A percentile compares a stretch with the other conserved stretches of the same genome.
Evolutionary conservation across 2,329 filamentous ascomycete genomes (phyloP).

Genomic region (Penicillium sp.): DNA sequence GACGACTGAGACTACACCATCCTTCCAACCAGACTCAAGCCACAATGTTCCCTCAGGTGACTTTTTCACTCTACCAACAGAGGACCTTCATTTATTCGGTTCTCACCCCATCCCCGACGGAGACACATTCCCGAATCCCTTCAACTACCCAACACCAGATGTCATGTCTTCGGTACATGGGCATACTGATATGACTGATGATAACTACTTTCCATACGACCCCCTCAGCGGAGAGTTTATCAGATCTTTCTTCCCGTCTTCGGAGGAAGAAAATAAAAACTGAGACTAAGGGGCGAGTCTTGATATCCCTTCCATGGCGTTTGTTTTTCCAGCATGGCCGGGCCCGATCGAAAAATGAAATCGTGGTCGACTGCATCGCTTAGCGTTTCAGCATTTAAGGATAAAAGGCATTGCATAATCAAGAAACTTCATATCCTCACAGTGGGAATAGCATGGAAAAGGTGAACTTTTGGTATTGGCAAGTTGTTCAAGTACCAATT

Average conservation of each 20-base stretch:
- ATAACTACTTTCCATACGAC: constrained; percentile 40
- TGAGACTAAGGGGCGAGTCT: neutral
- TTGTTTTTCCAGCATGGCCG: neutral
- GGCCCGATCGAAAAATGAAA: neutral
- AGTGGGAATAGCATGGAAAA: neutral
- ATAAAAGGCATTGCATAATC: neutral
- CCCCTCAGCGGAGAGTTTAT: constrained; percentile 41
- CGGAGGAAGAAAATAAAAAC: constrained; percentile 25
- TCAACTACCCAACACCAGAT: constrained; percentile 14
- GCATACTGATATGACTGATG: constrained; percentile 16
- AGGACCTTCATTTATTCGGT: constrained; percentile 9
- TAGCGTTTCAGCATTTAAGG: constrained; percentile 4
- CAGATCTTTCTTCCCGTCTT: constrained; percentile 37
- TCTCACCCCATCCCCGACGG: constrained; percentile 6
- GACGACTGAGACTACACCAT: neutral
- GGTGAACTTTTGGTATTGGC: neutral
- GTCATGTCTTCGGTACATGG: constrained; percentile 12
- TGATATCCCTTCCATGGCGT: neutral
- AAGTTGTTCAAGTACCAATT: neutral
- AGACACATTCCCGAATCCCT: constrained; percentile 13
- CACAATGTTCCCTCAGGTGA: constrained; percentile 2
- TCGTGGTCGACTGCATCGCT: neutral
- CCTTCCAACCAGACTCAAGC: neutral
- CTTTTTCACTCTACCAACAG: constrained; percentile 14
- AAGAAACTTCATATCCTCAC: neutral